These are phyloP conservation scores for Oryza coarctata DNA, from an alignment of 176 grass and related monocot genomes.

Conservation along the genomic window DNA sequence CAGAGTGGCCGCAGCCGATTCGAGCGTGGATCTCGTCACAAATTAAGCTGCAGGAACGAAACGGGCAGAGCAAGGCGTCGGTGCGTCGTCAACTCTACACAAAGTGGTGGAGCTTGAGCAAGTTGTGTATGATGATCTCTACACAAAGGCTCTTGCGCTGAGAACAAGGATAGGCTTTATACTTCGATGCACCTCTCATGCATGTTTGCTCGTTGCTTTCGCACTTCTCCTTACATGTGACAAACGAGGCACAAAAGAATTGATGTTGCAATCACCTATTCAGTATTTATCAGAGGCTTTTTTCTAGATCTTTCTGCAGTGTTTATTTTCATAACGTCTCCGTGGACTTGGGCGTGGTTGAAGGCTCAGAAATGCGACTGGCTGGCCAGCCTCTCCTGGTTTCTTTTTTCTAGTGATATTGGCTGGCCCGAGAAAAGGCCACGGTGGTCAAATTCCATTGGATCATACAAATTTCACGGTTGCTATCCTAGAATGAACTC, in stretches of 20 bases:
- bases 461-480: slow-evolving; percentile 12
- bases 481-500: too few species aligned
- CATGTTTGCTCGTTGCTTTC: not conserved
- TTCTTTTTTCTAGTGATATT: not conserved
- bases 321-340: not conserved
- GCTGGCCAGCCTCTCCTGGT: not conserved
- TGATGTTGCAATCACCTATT: slow-evolving; percentile 24
- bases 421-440: not conserved
- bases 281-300: not conserved
- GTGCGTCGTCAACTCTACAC: too few species aligned
- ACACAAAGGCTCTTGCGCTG: not conserved
- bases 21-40: too few species aligned
- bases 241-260: not conserved
- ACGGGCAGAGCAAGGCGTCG: too few species aligned
- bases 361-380: not conserved
- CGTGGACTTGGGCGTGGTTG: slow-evolving; percentile 25
- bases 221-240: not conserved
- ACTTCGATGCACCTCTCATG: not conserved
- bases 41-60: too few species aligned
- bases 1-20: too few species aligned
- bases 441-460: slow-evolving; percentile 1
- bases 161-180: not conserved
- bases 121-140: slow-evolving; percentile 1
- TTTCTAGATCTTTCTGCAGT: not conserved
- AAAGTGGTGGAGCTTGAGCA: not conserved